Conservation (phyloP, 331 rosid genomes). For the Rosa hybrid region DNA sequence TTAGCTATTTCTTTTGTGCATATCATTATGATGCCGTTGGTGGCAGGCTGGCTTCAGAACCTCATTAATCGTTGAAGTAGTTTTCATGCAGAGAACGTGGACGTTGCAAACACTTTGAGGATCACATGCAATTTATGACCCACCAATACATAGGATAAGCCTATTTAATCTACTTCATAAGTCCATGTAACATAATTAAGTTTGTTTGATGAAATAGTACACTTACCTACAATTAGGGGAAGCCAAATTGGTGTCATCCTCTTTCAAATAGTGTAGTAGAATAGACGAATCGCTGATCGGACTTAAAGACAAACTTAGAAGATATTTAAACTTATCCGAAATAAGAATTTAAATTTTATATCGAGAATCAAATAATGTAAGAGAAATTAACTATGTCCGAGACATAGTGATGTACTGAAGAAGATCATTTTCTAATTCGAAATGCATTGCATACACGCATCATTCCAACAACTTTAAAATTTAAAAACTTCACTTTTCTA, state of each 20-base stretch:
- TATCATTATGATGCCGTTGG: neutral
- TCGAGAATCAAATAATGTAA: too few species aligned
- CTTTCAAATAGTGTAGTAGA: neutral
- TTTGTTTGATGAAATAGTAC: neutral
- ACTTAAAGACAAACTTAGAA: neutral
- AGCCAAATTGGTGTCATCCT: neutral
- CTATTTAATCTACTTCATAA: neutral
- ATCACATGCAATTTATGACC: constrained; percentile 40
- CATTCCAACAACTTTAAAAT: neutral
- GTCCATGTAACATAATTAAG: neutral
- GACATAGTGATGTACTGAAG: neutral
- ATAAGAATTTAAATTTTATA: too few species aligned
- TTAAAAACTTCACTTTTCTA: neutral
- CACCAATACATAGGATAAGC: constrained; percentile 1
- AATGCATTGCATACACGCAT: neutral
- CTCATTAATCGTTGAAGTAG: neutral
- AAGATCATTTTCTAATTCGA: neutral
- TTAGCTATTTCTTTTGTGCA: neutral
- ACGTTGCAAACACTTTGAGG: constrained; percentile 6
- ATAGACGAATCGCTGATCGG: neutral
- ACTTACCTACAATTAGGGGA: neutral
- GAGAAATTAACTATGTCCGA: too few species aligned
- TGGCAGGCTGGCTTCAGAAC: neutral
- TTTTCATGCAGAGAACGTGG: constrained; percentile 34
- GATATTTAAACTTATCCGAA: neutral